Conservation (phyloP, 2,329 filamentous ascomycete genomes). For the Dactylellina haptotyla region DNA sequence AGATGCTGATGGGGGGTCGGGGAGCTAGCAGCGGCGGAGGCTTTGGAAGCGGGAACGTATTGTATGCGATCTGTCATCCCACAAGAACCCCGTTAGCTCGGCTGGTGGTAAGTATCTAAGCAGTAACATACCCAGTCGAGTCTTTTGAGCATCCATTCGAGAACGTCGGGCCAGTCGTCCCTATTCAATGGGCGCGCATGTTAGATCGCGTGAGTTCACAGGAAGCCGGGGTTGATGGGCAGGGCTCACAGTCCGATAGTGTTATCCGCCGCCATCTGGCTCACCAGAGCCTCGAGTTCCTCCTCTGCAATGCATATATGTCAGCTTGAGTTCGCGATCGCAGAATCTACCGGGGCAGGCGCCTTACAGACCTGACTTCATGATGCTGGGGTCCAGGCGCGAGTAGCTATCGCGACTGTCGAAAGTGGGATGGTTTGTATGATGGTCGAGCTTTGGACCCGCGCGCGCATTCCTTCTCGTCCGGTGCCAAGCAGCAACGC, state of each 20-base stretch:
- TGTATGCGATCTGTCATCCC: conserved; percentile 50
- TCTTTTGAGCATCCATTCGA: conserved; percentile 47
- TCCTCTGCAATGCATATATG: conserved; percentile 19
- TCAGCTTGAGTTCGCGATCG: background rate
- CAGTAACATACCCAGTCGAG: conserved; percentile 34
- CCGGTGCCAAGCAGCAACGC: background rate
- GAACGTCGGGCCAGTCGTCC: conserved; percentile 46
- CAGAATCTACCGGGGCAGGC: background rate
- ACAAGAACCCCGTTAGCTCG: no score
- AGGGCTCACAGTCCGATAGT: conserved; percentile 31
- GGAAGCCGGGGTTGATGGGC: background rate
- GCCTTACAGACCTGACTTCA: conserved; percentile 54
- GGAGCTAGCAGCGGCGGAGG: conserved; percentile 37
- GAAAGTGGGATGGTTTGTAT: background rate
- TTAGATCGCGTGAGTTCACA: conserved; percentile 12
- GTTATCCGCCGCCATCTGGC: conserved; percentile 45
- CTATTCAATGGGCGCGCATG: conserved; percentile 6
- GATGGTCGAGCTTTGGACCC: background rate
- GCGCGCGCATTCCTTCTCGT: background rate
- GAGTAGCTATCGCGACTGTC: conserved; percentile 12
- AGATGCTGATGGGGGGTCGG: conserved; percentile 44
- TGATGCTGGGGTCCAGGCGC: conserved; percentile 3
- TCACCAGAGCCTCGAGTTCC: conserved; percentile 47
- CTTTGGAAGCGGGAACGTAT: conserved; percentile 51
- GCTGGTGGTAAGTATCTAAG: no score